Evolutionary conservation across 2,329 filamentous ascomycete genomes (phyloP).

Genomic region (Dendryphion nanum): DNA sequence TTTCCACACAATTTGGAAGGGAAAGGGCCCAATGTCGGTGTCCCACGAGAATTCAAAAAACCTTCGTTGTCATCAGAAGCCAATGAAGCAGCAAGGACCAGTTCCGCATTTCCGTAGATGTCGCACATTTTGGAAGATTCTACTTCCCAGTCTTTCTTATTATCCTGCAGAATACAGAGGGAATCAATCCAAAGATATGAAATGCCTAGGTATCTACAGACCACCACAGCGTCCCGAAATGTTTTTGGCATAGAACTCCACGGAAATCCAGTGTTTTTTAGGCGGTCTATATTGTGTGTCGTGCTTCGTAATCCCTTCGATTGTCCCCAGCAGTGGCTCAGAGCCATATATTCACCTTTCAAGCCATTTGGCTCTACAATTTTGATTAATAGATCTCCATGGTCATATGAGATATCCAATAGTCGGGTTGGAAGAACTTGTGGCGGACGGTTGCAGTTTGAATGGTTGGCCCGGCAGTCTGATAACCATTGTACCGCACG

Average conservation of each 20-base stretch:
- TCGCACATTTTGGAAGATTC: slow-evolving; percentile 6
- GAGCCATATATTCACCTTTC: neutral
- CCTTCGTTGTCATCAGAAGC: neutral
- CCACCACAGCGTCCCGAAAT: slow-evolving; percentile 5
- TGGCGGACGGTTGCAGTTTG: too few species aligned
- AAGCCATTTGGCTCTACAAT: too few species aligned
- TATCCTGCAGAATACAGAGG: slow-evolving; percentile 10
- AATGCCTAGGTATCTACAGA: slow-evolving; percentile 1
- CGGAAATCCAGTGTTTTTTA: neutral
- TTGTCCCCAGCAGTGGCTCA: slow-evolving; percentile 2
- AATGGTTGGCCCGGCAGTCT: too few species aligned
- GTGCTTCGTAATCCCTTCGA: neutral
- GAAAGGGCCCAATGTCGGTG: too few species aligned
- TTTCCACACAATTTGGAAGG: too few species aligned
- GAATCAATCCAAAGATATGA: slow-evolving; percentile 11
- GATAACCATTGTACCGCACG: too few species aligned
- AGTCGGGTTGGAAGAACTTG: too few species aligned
- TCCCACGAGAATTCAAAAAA: too few species aligned
- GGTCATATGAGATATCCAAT: too few species aligned
- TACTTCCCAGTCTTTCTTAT: neutral
- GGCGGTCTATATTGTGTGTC: neutral
- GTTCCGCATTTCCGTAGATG: slow-evolving; percentile 2
- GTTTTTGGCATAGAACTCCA: slow-evolving; percentile 3
- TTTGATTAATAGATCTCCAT: too few species aligned
- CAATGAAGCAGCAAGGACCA: slow-evolving; percentile 1